Base-by-base conservation (phyloP, 2,329 filamentous ascomycete species). In the Botrytis aclada region DNA sequence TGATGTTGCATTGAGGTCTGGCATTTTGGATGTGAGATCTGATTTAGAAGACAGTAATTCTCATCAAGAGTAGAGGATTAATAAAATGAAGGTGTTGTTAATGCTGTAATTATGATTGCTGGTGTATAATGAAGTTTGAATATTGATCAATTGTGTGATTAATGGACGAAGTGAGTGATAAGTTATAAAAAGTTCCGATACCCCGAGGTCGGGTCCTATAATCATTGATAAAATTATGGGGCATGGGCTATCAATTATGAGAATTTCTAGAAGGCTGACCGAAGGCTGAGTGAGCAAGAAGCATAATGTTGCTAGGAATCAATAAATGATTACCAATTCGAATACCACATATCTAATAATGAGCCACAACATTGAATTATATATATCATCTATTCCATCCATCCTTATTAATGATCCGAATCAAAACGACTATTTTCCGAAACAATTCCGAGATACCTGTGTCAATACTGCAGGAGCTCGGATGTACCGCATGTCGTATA, bases 1-100 rank as follows among this genome's bases (percentile, higher is more conserved):
- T 29, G 73, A 70, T 29, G 70, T 72, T 18, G 73, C 63, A 16
- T 74, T 72, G 39, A 76, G 72, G 34, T 69, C 73, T 29, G 75
- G 75, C 75, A 76, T 76, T 58, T 63, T 75, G 39, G 63, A 18
- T 32, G 10, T 29, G 22, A 54, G 8, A 12, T n/a, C 37, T 51
- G 43, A 20, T 54, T 20, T 41, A 32, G 9, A 32, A 69, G 34
- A 56, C 20, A 56, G 14, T 3, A 29, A 29, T 10, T 20, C 39
- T 41, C 25, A 43, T 43, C 14, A 63, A 63, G 37, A 29, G 16
- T n/a, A 63, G 61, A 63, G 16, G 14, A 43, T n/a, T 12, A n/a
- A 37, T 29, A 29, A 22, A 37, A 18, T n/a, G 14, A 16, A n/a
- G 34, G 34, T 39, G 41, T n/a, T n/a, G 39, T 62, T 20, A 39